These are phyloP conservation scores for Harrya chromipes DNA, from an alignment of 768 basidiomycete genomes.

Conservation along the genomic window DNA sequence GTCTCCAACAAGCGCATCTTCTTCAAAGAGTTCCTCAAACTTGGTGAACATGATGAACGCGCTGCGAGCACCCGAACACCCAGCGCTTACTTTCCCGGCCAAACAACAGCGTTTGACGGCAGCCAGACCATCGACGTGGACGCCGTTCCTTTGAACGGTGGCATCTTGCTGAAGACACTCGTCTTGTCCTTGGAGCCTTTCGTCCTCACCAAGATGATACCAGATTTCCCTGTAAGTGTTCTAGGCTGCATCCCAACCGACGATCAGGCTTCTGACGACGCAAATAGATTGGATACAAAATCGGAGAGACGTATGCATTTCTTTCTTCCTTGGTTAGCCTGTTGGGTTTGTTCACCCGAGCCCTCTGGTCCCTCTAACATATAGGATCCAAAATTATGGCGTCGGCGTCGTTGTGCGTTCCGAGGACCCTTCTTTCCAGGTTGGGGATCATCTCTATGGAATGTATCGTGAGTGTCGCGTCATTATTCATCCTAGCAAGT, in stretches of 20 bases:
- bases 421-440: neutral
- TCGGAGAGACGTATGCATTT: constrained; percentile 2
- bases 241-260: too few relatives aligned
- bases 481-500: too few relatives aligned
- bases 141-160: constrained; percentile 41
- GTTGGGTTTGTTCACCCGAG: too few relatives aligned
- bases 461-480: too few relatives aligned
- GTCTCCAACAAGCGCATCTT: too few relatives aligned
- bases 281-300: neutral
- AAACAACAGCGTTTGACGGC: constrained; percentile 44
- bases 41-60: too few relatives aligned
- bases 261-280: too few relatives aligned
- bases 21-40: too few relatives aligned
- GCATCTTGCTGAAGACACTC: constrained; percentile 49
- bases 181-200: constrained; percentile 47
- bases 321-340: neutral
- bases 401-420: constrained; percentile 30
- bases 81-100: constrained; percentile 29
- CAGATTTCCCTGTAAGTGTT: neutral
- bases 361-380: neutral
- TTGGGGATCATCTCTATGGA: constrained; percentile 7
- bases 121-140: constrained; percentile 50
- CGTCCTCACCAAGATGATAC: constrained; percentile 39
- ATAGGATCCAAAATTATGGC: constrained; percentile 32
- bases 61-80: too few relatives aligned